Evolutionary conservation across 2,329 filamentous ascomycete genomes (phyloP).

Genomic region (Pezicula neosporulosa): DNA sequence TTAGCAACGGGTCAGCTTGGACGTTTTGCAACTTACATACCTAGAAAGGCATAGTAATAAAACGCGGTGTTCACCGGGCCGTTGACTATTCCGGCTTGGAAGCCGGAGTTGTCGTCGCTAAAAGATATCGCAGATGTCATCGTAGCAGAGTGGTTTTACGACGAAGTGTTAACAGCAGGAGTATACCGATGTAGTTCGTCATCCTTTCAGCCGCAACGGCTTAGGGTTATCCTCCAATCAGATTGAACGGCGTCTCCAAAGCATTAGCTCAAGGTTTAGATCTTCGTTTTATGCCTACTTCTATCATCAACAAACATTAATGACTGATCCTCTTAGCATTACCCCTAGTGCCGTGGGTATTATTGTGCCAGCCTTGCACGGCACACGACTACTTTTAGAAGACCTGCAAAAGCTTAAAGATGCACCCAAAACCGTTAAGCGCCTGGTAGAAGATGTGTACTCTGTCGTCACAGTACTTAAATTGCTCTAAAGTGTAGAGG

Average conservation of each 20-base stretch:
- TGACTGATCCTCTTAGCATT: constrained; percentile 28
- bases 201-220: constrained; percentile 16
- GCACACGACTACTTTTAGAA: constrained; percentile 26
- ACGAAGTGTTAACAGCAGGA: constrained; percentile 9
- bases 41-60: constrained; percentile 16
- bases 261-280: too few relatives aligned
- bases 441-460: constrained; percentile 27
- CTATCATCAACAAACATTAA: constrained; percentile 10
- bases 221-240: constrained; percentile 10
- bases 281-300: constrained; percentile 3
- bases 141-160: constrained; percentile 8
- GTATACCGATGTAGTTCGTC: constrained; percentile 11
- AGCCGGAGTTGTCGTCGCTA: constrained; percentile 12
- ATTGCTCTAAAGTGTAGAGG: constrained; percentile 25
- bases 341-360: constrained; percentile 28
- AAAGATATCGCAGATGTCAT: constrained; percentile 19
- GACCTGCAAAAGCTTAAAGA: constrained; percentile 30
- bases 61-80: constrained; percentile 16
- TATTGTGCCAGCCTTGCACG: constrained; percentile 27
- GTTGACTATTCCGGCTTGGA: constrained; percentile 17
- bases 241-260: constrained; percentile 6
- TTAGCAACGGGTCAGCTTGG: constrained; percentile 17
- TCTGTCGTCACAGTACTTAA: constrained; percentile 25
- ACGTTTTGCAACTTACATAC: constrained; percentile 16
- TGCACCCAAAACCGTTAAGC: constrained; percentile 28